Percentiles rank a stretch among this genome's conserved stretches.
phyloP scores from a whole-genome alignment of 2,329 filamentous ascomycete species.

The Diaporthe citriasiana region DNA sequence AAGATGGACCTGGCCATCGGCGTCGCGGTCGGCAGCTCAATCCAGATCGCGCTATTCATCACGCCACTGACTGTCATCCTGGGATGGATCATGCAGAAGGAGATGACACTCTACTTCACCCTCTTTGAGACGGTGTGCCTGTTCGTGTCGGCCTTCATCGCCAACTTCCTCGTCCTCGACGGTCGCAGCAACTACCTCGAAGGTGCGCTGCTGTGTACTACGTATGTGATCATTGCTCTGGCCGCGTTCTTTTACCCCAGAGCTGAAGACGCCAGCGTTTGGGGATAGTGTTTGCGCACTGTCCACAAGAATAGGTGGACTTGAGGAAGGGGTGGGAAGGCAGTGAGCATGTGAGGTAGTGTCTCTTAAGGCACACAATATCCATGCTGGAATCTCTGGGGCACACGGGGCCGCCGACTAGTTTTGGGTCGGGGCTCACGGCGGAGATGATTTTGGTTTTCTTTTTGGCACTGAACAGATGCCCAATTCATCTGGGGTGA shows the following conservation, averaged over 20 bases:
- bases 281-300: conserved; percentile 4
- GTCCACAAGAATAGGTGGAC: no score
- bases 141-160: conserved; percentile 86
- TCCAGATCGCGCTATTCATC: conserved; percentile 80
- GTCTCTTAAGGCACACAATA: not conserved
- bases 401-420: not conserved
- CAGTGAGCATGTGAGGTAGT: not conserved
- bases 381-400: not conserved
- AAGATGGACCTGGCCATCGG: conserved; percentile 83
- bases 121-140: conserved; percentile 90
- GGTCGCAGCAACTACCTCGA: conserved; percentile 90
- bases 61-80: conserved; percentile 79
- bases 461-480: conserved; percentile 36
- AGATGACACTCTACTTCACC: conserved; percentile 88
- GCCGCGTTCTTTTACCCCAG: conserved; percentile 77
- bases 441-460: not conserved
- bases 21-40: conserved; percentile 78
- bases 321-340: no score
- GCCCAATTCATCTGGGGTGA: conserved; percentile 42
- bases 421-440: not conserved
- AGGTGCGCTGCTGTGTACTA: conserved; percentile 76
- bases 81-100: conserved; percentile 76
- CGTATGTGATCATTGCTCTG: conserved; percentile 77
- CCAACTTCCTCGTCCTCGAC: conserved; percentile 89
- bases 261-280: conserved; percentile 59